Base-by-base conservation (phyloP, 2,329 filamentous ascomycete genomes). In the Mariannaea sp. region DNA sequence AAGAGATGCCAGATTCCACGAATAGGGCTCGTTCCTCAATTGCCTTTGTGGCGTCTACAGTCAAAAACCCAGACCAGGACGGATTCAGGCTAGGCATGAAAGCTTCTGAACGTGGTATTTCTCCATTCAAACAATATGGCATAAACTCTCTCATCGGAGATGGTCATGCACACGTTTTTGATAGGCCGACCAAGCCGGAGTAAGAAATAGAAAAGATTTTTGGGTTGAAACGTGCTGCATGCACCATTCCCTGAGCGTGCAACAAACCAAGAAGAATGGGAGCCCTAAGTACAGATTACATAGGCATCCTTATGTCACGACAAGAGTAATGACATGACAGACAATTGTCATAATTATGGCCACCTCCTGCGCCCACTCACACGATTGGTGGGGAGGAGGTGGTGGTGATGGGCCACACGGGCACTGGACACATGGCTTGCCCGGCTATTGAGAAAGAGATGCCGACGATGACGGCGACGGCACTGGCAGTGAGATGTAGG, bases 31-130 rank as follows among this genome's bases (percentile, higher is more conserved):
- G n/a, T n/a, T n/a, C n/a, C n/a, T n/a, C n/a, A 19, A 26, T 59
- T 53, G 20, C 38, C 24, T 35, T 29, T 56, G 56, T 53, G 59
- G 57, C 44, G 49, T 47, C 32, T 33, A 49, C 47, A 35, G 49
- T 47, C 32, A 35, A 49, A 44, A 35, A 33, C 47, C 16, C 49
- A 55, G 29, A 45, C 48, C 26, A 45, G 33, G 55, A 65, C 59
- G 59, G 57, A 65, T 65, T 42, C 24, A 49, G 62, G 14, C 43
- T 62, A 64, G 62, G 14, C 9, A 53, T 46, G 40, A 54, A 53
- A n/a, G 44, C 56, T 51, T 56, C 43, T 52, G 29, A n/a, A 53
- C 42, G 49, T n/a, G 12, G 42, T 32, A 42, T 20, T 27, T 40
- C 51, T 44, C 58, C 58, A 60, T 50, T 42, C 49, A 49, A 45